Percentiles rank a stretch among this genome's conserved stretches.
phyloP scores from a whole-genome alignment of 495 filamentous ascomycete species.

The Mytilinidion resinicola region DNA sequence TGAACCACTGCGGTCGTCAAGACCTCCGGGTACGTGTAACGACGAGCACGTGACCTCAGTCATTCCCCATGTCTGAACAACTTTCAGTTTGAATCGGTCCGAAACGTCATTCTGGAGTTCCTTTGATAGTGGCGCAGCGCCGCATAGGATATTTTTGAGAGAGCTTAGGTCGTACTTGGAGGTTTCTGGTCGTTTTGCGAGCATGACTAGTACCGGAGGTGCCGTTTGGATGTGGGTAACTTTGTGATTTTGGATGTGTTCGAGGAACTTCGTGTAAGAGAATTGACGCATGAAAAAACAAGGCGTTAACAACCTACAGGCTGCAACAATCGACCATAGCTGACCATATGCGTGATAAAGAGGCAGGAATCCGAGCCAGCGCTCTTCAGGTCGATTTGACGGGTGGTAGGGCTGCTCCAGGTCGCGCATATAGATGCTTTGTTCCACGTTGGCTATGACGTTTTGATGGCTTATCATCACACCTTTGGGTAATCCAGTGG shows the following conservation, averaged over 20 bases:
- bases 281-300: slow-evolving; percentile 38
- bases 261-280: slow-evolving; percentile 29
- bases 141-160: slow-evolving; percentile 37
- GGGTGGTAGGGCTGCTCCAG: slow-evolving; percentile 24
- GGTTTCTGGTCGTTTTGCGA: slow-evolving; percentile 38
- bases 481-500: slow-evolving; percentile 40
- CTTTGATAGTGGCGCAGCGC: slow-evolving; percentile 36
- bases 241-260: slow-evolving; percentile 30
- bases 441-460: slow-evolving; percentile 37
- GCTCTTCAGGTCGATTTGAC: slow-evolving; percentile 23
- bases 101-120: slow-evolving; percentile 38
- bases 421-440: slow-evolving; percentile 36
- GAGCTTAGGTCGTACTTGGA: slow-evolving; percentile 32
- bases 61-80: slow-evolving; percentile 40
- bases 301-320: slow-evolving; percentile 26
- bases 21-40: slow-evolving; percentile 34
- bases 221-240: slow-evolving; percentile 39
- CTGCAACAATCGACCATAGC: slow-evolving; percentile 38
- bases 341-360: slow-evolving; percentile 45
- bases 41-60: slow-evolving; percentile 37
- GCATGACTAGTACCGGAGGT: slow-evolving; percentile 39
- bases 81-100: slow-evolving; percentile 27
- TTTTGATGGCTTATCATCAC: slow-evolving; percentile 40
- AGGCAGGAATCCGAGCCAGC: slow-evolving; percentile 41
- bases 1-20: slow-evolving; percentile 31